Conservation (phyloP, 2,329 filamentous ascomycete species). For the Lachnellula arida region DNA sequence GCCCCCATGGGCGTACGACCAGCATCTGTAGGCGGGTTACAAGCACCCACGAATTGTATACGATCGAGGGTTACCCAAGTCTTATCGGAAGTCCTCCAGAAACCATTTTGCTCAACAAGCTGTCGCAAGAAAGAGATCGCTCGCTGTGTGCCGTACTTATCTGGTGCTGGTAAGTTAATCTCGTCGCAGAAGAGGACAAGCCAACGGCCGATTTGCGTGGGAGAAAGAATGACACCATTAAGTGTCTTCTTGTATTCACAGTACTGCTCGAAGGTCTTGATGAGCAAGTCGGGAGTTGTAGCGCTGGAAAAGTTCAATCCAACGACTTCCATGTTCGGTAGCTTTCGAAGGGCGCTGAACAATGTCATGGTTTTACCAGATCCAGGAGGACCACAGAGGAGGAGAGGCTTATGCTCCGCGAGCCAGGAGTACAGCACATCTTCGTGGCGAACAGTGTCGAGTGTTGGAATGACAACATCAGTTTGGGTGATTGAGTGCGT, state of each 20-base stretch:
- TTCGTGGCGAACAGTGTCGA: constrained; percentile 96
- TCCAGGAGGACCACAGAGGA: constrained; percentile 94
- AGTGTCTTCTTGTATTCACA: constrained; percentile 99
- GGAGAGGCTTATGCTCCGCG: constrained; percentile 92
- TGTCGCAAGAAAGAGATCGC: constrained; percentile 97
- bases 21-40: constrained; percentile 95
- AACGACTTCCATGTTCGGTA: constrained; percentile 98
- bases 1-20: constrained; percentile 92
- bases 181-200: constrained; percentile 98
- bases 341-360: constrained; percentile 92
- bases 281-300: constrained; percentile 92
- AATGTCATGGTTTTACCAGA: constrained; percentile 99
- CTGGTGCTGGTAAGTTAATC: constrained; percentile 96
- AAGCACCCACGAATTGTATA: constrained; percentile 98
- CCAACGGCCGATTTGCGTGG: constrained; percentile 95
- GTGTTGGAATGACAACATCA: constrained; percentile 94
- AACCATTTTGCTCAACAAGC: constrained; percentile 96
- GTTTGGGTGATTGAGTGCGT: constrained; percentile 98
- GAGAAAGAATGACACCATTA: constrained; percentile 91
- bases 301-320: constrained; percentile 99
- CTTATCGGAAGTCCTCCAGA: constrained; percentile 97
- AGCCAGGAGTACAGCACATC: constrained; percentile 99
- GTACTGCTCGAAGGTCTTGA: constrained; percentile 99
- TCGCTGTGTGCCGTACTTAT: constrained; percentile 95
- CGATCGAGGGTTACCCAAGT: constrained; percentile 96